Evolutionary conservation across 177 flowering plant species (phyloP).

Genomic region (Vitis hybrid): DNA sequence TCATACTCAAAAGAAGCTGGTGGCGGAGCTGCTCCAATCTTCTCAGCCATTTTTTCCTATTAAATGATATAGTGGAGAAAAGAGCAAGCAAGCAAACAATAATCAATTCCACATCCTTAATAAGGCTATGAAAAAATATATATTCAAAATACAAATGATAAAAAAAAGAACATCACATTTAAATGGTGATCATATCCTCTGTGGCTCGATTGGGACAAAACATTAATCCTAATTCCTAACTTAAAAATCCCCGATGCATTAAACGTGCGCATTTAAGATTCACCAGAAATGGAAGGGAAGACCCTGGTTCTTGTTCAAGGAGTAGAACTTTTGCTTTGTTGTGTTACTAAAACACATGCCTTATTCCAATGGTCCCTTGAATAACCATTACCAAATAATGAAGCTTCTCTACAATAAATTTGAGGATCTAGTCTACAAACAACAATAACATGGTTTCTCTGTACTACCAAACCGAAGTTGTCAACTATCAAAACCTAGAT

Average conservation of each 20-base stretch:
- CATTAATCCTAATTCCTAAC: not conserved
- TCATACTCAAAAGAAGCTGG: slow-evolving; percentile 62
- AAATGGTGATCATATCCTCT: not conserved
- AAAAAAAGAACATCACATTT: not conserved
- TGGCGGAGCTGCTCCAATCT: slow-evolving; percentile 34
- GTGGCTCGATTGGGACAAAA: not conserved
- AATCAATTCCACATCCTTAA: not conserved
- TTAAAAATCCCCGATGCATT: not conserved
- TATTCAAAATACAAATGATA: not conserved
- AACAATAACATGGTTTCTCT: no score
- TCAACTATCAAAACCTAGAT: no score
- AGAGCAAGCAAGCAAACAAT: not conserved
- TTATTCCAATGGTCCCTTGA: no score
- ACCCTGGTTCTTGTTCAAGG: no score
- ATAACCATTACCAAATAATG: no score
- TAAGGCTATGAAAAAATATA: not conserved
- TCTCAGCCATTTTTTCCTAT: slow-evolving; percentile 53
- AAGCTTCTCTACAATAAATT: no score
- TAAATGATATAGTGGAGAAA: not conserved
- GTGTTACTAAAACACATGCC: no score
- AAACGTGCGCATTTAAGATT: not conserved
- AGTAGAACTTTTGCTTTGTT: no score
- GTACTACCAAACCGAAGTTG: no score
- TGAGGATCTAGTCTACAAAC: no score
- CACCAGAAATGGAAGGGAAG: no score